Conservation (phyloP, 2,329 filamentous ascomycete genomes). For the Tolypocladium sp. region DNA sequence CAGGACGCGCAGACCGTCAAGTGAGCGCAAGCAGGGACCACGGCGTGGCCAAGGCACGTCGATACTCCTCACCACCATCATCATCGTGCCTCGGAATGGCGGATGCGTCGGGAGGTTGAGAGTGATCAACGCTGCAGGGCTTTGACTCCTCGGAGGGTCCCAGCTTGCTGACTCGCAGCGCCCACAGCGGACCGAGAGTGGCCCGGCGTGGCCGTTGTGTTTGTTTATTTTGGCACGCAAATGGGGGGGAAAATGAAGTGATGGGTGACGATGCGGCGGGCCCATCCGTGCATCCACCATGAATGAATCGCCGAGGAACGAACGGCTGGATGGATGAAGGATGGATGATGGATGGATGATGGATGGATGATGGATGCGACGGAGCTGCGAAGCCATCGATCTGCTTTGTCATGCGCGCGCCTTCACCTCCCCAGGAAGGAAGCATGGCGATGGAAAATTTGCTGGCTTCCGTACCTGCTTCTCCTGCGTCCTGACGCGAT, state of each 20-base stretch:
- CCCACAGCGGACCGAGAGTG: background rate
- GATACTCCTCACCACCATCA: background rate
- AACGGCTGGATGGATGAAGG: background rate
- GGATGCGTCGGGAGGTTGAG: background rate
- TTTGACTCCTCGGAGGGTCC: background rate
- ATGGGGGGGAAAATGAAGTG: background rate
- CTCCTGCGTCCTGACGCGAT: background rate
- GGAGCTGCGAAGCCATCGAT: background rate
- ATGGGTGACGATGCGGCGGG: background rate
- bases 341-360: background rate
- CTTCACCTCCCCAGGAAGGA: background rate
- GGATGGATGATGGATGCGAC: background rate
- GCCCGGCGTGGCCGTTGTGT: background rate
- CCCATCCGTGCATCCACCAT: background rate
- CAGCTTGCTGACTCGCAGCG: background rate
- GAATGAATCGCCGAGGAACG: background rate
- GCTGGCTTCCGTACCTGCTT: too few relatives aligned
- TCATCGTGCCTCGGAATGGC: background rate
- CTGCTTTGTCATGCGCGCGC: background rate
- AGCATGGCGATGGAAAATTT: background rate
- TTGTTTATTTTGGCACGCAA: background rate
- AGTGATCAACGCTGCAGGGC: background rate
- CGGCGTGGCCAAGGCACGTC: background rate
- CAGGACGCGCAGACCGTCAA: background rate
- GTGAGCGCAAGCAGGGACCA: background rate